phyloP scores from a whole-genome alignment of 768 basidiomycete genomes.

The Mycena venus region DNA sequence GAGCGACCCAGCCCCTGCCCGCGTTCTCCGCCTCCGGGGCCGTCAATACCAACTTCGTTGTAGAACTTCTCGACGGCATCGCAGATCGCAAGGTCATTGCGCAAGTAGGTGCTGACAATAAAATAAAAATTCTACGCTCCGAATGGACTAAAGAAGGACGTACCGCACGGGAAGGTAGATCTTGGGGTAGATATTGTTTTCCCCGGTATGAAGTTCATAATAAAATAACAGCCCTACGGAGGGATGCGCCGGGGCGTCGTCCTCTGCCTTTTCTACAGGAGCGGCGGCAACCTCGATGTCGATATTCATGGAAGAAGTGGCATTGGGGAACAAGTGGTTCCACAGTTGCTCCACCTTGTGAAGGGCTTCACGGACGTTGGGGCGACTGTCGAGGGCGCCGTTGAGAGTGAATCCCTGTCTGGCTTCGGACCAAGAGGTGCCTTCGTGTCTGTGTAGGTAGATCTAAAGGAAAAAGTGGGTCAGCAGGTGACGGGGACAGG shows the following conservation, averaged over 20 bases:
- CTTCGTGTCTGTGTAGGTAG: slow-evolving; percentile 44
- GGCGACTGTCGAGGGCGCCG: slow-evolving; percentile 39
- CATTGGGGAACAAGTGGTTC: slow-evolving; percentile 46
- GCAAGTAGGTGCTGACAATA: slow-evolving; percentile 48
- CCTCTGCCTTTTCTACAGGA: no score
- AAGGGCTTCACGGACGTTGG: slow-evolving; percentile 38
- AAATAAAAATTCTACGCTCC: background rate
- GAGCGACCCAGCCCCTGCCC: slow-evolving; percentile 43
- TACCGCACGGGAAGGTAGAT: slow-evolving; percentile 49
- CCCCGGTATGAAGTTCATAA: slow-evolving; percentile 45
- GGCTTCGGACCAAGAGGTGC: slow-evolving; percentile 45
- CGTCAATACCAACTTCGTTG: slow-evolving; percentile 28
- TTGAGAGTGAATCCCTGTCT: slow-evolving; percentile 43
- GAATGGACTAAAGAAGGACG: slow-evolving; percentile 25
- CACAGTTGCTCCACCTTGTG: slow-evolving; percentile 42
- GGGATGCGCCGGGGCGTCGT: slow-evolving; percentile 36
- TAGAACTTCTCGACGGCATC: slow-evolving; percentile 46
- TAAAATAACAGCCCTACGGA: slow-evolving; percentile 45
- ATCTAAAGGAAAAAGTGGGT: slow-evolving; percentile 33
- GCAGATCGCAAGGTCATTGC: slow-evolving; percentile 41
- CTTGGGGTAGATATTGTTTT: slow-evolving; percentile 44
- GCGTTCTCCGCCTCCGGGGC: slow-evolving; percentile 11
- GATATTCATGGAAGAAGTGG: slow-evolving; percentile 36
- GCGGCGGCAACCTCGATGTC: slow-evolving; percentile 29
- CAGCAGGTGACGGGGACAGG: background rate